Evolutionary conservation across 345 rosid genomes (phyloP).

Genomic region (Clarkia xantiana): DNA sequence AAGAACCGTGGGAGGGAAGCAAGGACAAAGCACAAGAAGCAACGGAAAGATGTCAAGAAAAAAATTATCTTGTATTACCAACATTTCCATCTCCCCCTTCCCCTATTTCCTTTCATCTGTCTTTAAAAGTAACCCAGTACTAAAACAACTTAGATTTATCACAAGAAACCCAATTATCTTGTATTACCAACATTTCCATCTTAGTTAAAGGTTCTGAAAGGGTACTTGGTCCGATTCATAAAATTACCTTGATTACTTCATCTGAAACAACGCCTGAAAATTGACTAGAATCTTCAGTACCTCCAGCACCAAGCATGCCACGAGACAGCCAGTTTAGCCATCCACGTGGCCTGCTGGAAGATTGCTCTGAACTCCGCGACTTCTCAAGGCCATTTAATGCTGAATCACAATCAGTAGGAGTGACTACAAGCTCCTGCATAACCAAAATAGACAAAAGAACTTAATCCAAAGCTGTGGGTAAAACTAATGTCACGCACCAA

Average conservation of each 20-base stretch:
- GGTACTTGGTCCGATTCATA: slow-evolving; percentile 3
- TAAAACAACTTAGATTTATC: too few relatives aligned
- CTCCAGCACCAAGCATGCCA: slow-evolving; percentile 99
- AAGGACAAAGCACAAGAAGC: too few relatives aligned
- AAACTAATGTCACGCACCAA: too few relatives aligned
- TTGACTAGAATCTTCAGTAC: slow-evolving; percentile 82
- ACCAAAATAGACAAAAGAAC: slow-evolving; percentile 5
- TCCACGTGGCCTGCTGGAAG: slow-evolving; percentile 53
- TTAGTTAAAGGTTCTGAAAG: neutral
- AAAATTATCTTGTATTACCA: too few relatives aligned
- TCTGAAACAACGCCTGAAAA: slow-evolving; percentile 89
- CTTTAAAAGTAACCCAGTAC: too few relatives aligned
- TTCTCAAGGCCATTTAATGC: slow-evolving; percentile 33
- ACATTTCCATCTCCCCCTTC: too few relatives aligned
- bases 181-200: neutral
- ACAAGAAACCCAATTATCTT: too few relatives aligned
- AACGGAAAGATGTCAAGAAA: too few relatives aligned
- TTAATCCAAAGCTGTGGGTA: too few relatives aligned
- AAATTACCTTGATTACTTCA: slow-evolving; percentile 78
- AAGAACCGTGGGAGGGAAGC: too few relatives aligned
- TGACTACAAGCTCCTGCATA: slow-evolving; percentile 42
- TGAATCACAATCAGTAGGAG: slow-evolving; percentile 17
- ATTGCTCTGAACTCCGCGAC: slow-evolving; percentile 39
- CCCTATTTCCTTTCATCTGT: too few relatives aligned
- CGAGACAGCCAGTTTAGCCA: slow-evolving; percentile 97